Evolutionary conservation across 164 flowering plant species (phyloP), one percentile per base, ranked within the genome.

Genomic region (Magnolia kwangsiensis): DNA sequence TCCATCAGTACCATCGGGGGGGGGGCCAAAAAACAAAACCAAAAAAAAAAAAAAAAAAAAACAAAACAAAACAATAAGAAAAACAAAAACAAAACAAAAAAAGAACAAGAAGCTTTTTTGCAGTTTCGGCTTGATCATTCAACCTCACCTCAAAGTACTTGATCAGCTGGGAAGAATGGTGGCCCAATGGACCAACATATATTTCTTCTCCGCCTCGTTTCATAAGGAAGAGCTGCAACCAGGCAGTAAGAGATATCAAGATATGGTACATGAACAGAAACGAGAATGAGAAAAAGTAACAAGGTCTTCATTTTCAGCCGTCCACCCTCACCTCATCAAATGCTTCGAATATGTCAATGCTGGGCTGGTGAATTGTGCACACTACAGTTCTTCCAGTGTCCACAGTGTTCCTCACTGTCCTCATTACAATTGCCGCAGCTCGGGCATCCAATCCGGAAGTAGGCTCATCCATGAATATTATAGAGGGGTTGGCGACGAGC

Each of bases 361-460:
- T 88, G n/a, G 91, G 91, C 77, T 88, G 89, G 81, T 88, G 90
- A 50, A 88, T 88, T 69, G 90, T 88, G 88, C 90, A 88, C 37
- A 88, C 90, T 16, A 88, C 89, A 8, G 89, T 88, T 76, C 90
- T 78, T 45, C 90, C 89, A 0, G 90, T 87, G 73, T 86, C 83
- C 65, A 86, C 90, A 2, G 87, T 86, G 77, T 87, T 87, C 74
- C 88, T 83, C 20, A 87, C 87, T 1, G 90, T 80, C 77, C 90
- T 84, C 90, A 87, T 87, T 73, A 87, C 90, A 80, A 87, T 84
- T 31, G 90, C 88, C 16, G 90, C 88, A 7, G 90, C 90, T 75
- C 90, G 80, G 27, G 90, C 88, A 83, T 86, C 90, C 9, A 87
- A 82, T 24, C 90, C 90, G 19, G 90, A 87, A 24, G 90, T 87